Evolutionary conservation across 2,329 filamentous ascomycete species (phyloP), one percentile per base, ranked within the genome.

Genomic region (Endothia cerciana): DNA sequence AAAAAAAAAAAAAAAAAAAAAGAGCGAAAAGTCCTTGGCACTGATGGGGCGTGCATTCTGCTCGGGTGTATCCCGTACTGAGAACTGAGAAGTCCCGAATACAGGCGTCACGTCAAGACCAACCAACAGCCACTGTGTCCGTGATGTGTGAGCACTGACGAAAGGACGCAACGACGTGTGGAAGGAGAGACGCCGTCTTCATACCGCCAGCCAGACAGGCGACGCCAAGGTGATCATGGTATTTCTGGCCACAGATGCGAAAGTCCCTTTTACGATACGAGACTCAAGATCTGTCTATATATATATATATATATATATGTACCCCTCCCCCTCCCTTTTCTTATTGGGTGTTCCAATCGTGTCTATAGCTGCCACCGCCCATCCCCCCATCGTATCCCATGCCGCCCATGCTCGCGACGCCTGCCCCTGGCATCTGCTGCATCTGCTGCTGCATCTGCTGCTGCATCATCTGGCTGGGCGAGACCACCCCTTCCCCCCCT

Each of bases 331-430:
- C 59, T n/a, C n/a, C n/a, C n/a, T n/a, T n/a, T n/a, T n/a, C 7
- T 63, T 51, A 58, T 28, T 63, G 53, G 28, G 61, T 49, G 30
- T 57, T 58, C 61, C 61, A 63, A 63, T 63, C 61, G 19, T 17
- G 36, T 40, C 33, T 43, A 47, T 38, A 43, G 19, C 30, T 15
- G 19, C 41, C 58, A 47, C 17, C 30, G 30, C 25, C 40, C 49
- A 19, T 62, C 3, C 36, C 17, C 25, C 25, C 49, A 30, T 13
- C 41, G 19, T 5, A 28, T 8, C 57, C 30, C 38, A 53, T 41
- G 13, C 10, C 56, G 13, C 10, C 56, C 43, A 65, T 47, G 30
- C 22, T 47, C 3, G 22, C n/a, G 10, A 22, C 15, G 2, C 30
- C 40, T 7, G 30, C 60, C 22, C 60, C 60, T 10, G 33, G 36